Conservation (phyloP, 163 green algal species). For the Chlorella variabilis region DNA sequence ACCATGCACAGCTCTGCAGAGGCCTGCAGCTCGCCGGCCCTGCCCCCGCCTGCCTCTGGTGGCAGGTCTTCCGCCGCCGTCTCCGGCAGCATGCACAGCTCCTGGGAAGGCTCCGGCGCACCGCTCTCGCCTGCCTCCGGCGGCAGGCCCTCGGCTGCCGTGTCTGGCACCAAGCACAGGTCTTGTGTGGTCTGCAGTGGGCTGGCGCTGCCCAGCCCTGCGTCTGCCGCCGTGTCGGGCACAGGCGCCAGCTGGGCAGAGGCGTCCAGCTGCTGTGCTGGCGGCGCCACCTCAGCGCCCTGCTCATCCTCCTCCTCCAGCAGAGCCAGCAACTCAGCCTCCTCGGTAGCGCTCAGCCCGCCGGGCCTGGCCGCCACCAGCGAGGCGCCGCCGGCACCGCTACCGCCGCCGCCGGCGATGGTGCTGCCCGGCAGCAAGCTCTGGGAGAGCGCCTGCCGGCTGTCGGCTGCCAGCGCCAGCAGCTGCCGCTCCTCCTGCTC, state of each 20-base stretch:
- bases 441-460: conserved; percentile 13
- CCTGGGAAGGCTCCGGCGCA: neutral
- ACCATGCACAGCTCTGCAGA: neutral
- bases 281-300: neutral
- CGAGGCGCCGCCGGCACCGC: neutral
- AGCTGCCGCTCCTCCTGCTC: neutral
- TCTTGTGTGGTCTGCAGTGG: too few relatives aligned
- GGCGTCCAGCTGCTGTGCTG: too few relatives aligned
- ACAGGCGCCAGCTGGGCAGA: neutral
- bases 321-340: conserved; percentile 21
- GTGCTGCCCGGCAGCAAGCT: conserved; percentile 13
- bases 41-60: too few relatives aligned
- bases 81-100: neutral
- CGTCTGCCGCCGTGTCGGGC: too few relatives aligned
- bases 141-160: neutral
- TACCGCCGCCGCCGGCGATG: neutral
- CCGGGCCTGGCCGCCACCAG: neutral
- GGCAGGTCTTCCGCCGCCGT: neutral
- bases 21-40: neutral
- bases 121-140: neutral
- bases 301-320: neutral
- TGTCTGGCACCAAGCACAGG: neutral
- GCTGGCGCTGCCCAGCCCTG: too few relatives aligned
- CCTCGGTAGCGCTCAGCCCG: neutral
- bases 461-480: neutral